Percentiles rank a stretch among this genome's conserved stretches.
Conservation (phyloP, 116 monocot genomes). For the Iris pallida region DNA sequence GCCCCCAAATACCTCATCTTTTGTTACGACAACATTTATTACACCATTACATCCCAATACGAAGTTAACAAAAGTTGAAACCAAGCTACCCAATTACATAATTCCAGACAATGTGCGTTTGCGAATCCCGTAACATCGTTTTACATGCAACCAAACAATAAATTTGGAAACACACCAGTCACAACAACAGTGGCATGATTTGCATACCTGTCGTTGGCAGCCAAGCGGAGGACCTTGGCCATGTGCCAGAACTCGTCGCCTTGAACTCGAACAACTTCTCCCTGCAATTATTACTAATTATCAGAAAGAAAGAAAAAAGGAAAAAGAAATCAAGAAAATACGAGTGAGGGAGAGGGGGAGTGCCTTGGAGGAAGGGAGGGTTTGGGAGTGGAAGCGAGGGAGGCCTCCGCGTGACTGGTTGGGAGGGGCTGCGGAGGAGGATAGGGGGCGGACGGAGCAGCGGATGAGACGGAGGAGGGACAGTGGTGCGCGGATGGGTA, state of each 20-base stretch:
- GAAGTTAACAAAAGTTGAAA: no score
- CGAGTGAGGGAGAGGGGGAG: background rate
- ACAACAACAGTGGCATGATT: background rate
- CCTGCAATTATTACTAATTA: constrained; percentile 30
- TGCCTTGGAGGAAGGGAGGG: constrained; percentile 77
- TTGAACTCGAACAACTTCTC: constrained; percentile 55
- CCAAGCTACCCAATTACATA: no score
- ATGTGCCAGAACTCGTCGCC: constrained; percentile 98
- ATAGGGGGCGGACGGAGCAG: background rate
- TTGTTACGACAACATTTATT: no score
- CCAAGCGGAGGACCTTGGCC: constrained; percentile 73
- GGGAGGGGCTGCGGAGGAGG: background rate
- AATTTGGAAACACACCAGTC: no score
- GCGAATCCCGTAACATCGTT: no score
- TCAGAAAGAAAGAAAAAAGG: no score
- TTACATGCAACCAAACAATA: no score
- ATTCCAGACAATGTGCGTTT: no score
- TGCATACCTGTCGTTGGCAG: constrained; percentile 53
- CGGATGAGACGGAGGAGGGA: background rate
- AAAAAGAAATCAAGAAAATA: no score
- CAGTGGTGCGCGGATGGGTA: background rate
- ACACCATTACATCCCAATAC: no score
- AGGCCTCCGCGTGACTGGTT: constrained; percentile 71
- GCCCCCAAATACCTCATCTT: no score
- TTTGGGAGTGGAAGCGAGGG: constrained; percentile 77